Base-by-base conservation (phyloP, 495 filamentous ascomycete species). In the Geoglossum glabrum region DNA sequence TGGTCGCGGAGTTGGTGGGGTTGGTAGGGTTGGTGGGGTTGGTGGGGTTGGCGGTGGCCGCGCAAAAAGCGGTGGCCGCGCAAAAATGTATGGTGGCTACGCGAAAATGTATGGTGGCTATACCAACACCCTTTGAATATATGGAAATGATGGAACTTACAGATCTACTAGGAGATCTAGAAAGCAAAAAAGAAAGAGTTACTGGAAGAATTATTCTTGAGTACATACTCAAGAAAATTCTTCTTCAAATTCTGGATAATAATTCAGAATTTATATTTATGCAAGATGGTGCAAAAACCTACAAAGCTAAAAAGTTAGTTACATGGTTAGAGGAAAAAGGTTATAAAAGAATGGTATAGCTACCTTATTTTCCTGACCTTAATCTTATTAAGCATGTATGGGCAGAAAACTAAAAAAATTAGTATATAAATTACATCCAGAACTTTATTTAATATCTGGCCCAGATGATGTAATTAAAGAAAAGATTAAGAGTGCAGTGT, bases 281-380 rank as follows among this genome's bases (percentile, higher is more conserved):
- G 34, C 59, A 61, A 28, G 56, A 58, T 52, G 57, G 57, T 25
- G 40, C 59, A 2, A 26, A 55, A 27, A 54, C 58, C 40, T 34
- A 61, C 28, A 50, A 23, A 36, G 21, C 40, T 17, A 58, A 5
- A 34, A 5, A 34, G 31, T 34, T 34, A 34, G 31, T 34, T 34
- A 34, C 11, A 11, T 34, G 31, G 31, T 34, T 11, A 34, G 31
- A 34, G 31, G 31, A 34, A 34, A 34, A 34, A 34, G 11, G 31
- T 34, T 34, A 34, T 34, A 34, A 34, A 34, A 34, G 11, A 34
- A 34, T 34, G 11, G 31, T 34, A 34, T 34, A 34, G 31, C 31
- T 34, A 34, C 36, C 17, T 40, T 40, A 40, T 40, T 40, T 17
- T 17, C 13, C 5, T 17, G 17, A 40, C 36, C 36, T 34, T 17